Evolutionary conservation across 352 stramenopile species (phyloP).

Genomic region (Halophytophthora polymorphica): DNA sequence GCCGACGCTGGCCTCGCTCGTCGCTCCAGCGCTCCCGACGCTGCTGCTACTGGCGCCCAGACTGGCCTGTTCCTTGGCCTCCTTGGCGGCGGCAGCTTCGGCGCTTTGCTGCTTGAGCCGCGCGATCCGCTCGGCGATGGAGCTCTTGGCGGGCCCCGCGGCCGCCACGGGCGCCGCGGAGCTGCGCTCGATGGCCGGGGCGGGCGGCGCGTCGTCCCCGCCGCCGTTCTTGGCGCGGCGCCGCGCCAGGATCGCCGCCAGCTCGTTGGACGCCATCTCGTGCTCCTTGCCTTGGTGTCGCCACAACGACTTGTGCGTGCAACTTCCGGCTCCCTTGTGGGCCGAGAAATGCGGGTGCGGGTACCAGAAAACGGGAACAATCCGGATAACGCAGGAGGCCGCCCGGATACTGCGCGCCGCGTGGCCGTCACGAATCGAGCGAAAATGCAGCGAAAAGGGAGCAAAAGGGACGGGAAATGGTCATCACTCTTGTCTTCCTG

Average conservation of each 20-base stretch:
- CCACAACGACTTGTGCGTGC: no score
- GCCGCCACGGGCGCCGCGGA: conserved; percentile 12
- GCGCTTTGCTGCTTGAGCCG: conserved; percentile 67
- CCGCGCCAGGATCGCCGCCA: conserved; percentile 77
- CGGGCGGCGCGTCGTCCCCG: conserved; percentile 21
- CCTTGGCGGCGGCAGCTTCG: conserved; percentile 21
- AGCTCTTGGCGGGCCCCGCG: conserved; percentile 30
- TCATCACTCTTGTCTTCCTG: no score
- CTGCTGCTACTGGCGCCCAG: conserved; percentile 10
- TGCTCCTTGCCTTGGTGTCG: background rate
- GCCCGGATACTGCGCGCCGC: no score
- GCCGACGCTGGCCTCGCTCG: conserved; percentile 10
- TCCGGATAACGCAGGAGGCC: no score
- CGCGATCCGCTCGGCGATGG: conserved; percentile 77
- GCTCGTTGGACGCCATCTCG: conserved; percentile 75
- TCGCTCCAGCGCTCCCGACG: conserved; percentile 12
- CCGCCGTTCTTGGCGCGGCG: conserved; percentile 67
- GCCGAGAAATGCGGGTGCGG: no score
- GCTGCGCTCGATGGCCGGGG: conserved; percentile 29
- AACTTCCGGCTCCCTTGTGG: no score
- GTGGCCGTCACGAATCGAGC: no score
- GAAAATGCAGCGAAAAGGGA: no score
- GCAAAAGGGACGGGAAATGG: no score
- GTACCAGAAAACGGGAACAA: no score
- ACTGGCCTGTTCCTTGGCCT: conserved; percentile 6